phyloP scores from a whole-genome alignment of 1,284 basidiomycete genomes.

The Trichosporon coremiiforme region DNA sequence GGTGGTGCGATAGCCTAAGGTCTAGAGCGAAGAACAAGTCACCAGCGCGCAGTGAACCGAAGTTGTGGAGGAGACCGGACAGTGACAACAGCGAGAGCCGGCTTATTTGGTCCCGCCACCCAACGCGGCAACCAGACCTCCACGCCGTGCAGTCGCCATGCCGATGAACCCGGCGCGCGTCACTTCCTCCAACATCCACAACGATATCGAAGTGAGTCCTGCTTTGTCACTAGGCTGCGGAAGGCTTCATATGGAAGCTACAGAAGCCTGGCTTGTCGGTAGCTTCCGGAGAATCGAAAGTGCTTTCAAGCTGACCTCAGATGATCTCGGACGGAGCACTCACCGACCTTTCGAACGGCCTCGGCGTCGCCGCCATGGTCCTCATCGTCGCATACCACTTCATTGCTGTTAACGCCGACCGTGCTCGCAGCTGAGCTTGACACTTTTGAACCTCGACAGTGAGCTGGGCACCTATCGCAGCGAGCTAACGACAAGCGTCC shows the following conservation, averaged over 20 bases:
- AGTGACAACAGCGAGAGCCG: conserved; percentile 4
- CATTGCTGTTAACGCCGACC: conserved; percentile 70
- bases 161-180: neutral
- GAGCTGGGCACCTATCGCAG: neutral
- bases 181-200: neutral
- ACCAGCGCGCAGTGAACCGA: neutral
- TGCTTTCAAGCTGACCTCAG: neutral
- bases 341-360: conserved; percentile 72
- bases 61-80: neutral
- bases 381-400: conserved; percentile 70
- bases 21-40: neutral
- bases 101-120: conserved; percentile 18
- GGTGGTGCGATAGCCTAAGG: too few relatives aligned
- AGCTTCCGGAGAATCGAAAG: too few relatives aligned
- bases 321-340: conserved; percentile 77
- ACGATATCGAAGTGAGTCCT: neutral
- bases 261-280: too few relatives aligned
- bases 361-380: conserved; percentile 35
- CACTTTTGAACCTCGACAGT: neutral
- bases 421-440: neutral
- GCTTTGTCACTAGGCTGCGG: too few relatives aligned
- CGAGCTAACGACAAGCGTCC: neutral
- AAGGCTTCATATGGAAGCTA: too few relatives aligned
- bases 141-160: neutral
- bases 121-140: neutral